Conservation (phyloP, 2,329 filamentous ascomycete species). For the Ceratocystis destructans region DNA sequence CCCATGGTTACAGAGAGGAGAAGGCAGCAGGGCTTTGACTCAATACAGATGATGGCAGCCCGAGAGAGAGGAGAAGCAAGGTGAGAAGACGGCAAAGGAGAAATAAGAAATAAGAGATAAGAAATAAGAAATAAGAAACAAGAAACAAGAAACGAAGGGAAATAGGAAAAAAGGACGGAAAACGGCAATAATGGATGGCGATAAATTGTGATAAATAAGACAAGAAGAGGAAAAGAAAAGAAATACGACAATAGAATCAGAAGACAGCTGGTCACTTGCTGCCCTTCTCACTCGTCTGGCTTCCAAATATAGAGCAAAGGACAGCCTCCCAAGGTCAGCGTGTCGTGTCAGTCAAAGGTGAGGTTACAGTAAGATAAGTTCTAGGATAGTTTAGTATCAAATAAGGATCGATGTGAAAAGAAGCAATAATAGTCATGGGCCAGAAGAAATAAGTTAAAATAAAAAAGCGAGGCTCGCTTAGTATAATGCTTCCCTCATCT, state of each 20-base stretch:
- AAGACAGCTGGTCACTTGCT: neutral
- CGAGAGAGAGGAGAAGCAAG: too few species aligned
- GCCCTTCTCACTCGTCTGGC: neutral
- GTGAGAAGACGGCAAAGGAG: neutral
- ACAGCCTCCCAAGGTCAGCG: neutral
- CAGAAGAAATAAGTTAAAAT: neutral
- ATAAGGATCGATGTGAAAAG: too few species aligned
- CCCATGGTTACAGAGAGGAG: too few species aligned
- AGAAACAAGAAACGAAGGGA: neutral
- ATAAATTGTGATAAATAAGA: neutral
- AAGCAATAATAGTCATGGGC: neutral
- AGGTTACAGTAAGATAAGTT: neutral
- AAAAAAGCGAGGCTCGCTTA: neutral
- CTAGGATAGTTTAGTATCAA: neutral
- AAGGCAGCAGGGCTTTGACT: too few species aligned
- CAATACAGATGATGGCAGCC: too few species aligned
- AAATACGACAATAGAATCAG: neutral
- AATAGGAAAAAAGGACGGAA: neutral
- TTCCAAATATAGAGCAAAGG: neutral
- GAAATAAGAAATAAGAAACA: neutral
- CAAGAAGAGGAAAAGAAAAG: neutral
- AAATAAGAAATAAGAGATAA: neutral
- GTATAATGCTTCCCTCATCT: too few species aligned
- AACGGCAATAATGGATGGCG: neutral
- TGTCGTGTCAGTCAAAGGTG: neutral